phyloP scores from a whole-genome alignment of 2,329 filamentous ascomycete genomes.

The Verticillium klebahnii region DNA sequence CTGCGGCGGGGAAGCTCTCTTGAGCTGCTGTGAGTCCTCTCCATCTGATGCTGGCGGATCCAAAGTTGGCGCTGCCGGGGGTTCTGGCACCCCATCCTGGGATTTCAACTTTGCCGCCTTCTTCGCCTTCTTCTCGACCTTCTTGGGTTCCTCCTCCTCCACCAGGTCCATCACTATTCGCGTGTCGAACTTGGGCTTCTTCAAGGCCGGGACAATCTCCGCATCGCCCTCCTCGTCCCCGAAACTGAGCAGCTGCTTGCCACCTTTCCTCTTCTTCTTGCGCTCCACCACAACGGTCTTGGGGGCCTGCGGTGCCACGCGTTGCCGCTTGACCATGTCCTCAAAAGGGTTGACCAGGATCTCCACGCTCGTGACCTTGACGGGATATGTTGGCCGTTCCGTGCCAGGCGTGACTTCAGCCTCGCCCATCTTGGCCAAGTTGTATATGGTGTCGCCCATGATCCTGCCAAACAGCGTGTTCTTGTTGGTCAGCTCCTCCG shows the following conservation, averaged over 20 bases:
- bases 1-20: constrained; percentile 17
- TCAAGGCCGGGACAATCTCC: constrained; percentile 52
- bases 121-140: constrained; percentile 20
- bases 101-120: constrained; percentile 18
- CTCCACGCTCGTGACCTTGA: constrained; percentile 70
- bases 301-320: constrained; percentile 45
- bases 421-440: constrained; percentile 89
- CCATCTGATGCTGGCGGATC: background rate
- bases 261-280: constrained; percentile 68
- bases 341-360: constrained; percentile 78
- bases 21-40: background rate
- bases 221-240: constrained; percentile 63
- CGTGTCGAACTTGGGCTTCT: constrained; percentile 76
- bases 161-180: constrained; percentile 59
- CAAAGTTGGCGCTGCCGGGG: background rate
- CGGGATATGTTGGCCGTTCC: constrained; percentile 81
- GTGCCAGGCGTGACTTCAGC: constrained; percentile 72
- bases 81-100: background rate
- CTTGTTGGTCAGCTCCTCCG: constrained; percentile 79
- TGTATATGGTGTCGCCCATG: constrained; percentile 93
- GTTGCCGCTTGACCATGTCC: constrained; percentile 69
- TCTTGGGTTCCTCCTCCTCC: constrained; percentile 21
- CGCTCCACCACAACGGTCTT: constrained; percentile 41
- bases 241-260: constrained; percentile 76
- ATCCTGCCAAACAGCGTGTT: constrained; percentile 94